A percentile compares a stretch with the other conserved stretches of the same genome.
These are phyloP conservation scores for Aspergillus udagawae DNA, from an alignment of 2,329 filamentous ascomycete genomes.

Conservation along the genomic window DNA sequence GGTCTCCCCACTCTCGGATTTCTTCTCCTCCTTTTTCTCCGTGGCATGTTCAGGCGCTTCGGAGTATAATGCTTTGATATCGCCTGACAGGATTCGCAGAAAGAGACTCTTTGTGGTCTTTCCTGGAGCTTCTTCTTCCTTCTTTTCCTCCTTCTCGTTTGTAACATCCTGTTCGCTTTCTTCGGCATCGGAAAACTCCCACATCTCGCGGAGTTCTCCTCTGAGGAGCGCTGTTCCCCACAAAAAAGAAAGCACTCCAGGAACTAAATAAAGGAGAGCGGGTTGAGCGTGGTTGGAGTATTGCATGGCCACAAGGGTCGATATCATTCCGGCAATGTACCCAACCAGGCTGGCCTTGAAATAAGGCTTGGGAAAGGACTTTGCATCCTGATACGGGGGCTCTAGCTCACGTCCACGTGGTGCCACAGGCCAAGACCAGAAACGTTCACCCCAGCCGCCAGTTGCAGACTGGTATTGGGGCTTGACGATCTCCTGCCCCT, in stretches of 20 bases:
- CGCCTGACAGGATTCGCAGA: conserved; percentile 24
- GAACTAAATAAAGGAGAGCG: conserved; percentile 87
- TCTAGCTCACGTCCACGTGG: conserved; percentile 27
- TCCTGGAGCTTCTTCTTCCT: conserved; percentile 40
- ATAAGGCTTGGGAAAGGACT: conserved; percentile 74
- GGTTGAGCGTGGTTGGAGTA: conserved; percentile 80
- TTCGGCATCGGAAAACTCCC: conserved; percentile 70
- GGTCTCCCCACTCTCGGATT: conserved; percentile 8
- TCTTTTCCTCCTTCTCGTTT: conserved; percentile 6
- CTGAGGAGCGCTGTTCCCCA: conserved; percentile 69
- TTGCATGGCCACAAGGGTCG: conserved; percentile 72
- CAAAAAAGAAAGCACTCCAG: conserved; percentile 69
- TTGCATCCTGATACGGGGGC: conserved; percentile 35
- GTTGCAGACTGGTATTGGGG: conserved; percentile 52
- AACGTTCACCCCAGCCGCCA: conserved; percentile 75
- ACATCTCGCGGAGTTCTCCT: conserved; percentile 72
- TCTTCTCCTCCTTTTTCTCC: conserved; percentile 2
- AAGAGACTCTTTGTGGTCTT: conserved; percentile 17
- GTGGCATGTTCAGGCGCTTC: background rate
- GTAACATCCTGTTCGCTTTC: conserved; percentile 36
- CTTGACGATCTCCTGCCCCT: conserved; percentile 21
- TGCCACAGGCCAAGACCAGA: conserved; percentile 60
- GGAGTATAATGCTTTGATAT: conserved; percentile 12
- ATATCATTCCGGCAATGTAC: conserved; percentile 73
- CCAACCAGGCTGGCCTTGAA: conserved; percentile 74